phyloP scores from a whole-genome alignment of 2,329 filamentous ascomycete genomes.

The Trichoderma harzianum region DNA sequence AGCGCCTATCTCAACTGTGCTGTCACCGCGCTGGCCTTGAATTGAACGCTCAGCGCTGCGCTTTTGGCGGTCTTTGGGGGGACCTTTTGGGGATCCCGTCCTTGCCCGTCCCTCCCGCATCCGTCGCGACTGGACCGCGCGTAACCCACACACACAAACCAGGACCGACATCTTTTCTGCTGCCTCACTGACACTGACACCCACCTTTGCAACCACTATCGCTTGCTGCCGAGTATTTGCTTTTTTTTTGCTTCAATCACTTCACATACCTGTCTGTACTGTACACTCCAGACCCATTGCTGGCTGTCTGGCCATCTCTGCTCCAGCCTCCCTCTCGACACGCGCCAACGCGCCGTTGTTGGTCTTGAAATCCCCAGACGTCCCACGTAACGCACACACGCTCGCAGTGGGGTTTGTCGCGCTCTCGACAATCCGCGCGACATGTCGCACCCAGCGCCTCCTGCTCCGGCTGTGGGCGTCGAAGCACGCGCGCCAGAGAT shows the following conservation, averaged over 20 bases:
- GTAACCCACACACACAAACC: conserved; percentile 26
- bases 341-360: conserved; percentile 5
- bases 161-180: neutral
- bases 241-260: neutral
- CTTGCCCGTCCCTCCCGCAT: conserved; percentile 22
- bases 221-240: neutral
- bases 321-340: neutral
- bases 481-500: conserved; percentile 8
- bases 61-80: neutral
- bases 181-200: neutral
- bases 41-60: neutral
- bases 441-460: conserved; percentile 21
- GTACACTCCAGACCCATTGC: neutral
- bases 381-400: conserved; percentile 6
- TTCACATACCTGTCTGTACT: neutral
- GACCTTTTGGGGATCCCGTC: conserved; percentile 11
- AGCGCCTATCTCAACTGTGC: neutral
- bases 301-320: neutral
- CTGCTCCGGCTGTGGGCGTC: neutral
- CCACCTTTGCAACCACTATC: neutral
- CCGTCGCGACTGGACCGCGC: conserved; percentile 33
- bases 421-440: conserved; percentile 16
- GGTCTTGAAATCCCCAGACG: neutral
- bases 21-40: neutral
- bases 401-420: conserved; percentile 20